These are phyloP conservation scores for Fusarium bulbicola DNA, from an alignment of 2,329 filamentous ascomycete genomes.

Conservation along the genomic window DNA sequence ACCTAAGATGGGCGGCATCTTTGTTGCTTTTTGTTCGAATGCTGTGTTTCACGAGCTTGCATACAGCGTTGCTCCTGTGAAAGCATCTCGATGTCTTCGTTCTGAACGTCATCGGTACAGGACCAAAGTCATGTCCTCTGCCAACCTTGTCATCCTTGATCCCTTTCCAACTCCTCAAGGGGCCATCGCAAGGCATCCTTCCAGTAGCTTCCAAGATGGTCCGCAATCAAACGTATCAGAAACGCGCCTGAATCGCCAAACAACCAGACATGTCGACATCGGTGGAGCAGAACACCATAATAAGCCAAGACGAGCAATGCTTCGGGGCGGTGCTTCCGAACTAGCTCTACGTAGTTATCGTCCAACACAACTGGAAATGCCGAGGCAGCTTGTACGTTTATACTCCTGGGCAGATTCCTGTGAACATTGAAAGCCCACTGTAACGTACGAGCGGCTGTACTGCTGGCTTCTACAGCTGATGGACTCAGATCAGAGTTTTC, in stretches of 20 bases:
- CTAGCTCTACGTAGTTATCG: constrained; percentile 47
- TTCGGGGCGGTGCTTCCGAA: constrained; percentile 50
- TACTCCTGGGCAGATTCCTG: constrained; percentile 34
- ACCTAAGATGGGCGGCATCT: neutral
- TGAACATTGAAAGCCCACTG: constrained; percentile 50
- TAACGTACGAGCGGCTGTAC: constrained; percentile 41
- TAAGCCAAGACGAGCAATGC: constrained; percentile 59
- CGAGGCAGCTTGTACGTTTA: constrained; percentile 45
- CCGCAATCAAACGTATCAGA: constrained; percentile 46
- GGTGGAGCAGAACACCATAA: constrained; percentile 59
- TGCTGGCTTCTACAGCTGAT: constrained; percentile 43
- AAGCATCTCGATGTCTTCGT: neutral
- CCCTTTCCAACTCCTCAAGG: constrained; percentile 41
- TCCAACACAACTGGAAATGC: constrained; percentile 47
- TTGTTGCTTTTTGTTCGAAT: neutral
- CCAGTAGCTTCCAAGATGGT: constrained; percentile 48
- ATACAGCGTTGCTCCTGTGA: neutral
- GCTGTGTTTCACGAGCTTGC: neutral
- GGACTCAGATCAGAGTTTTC: constrained; percentile 44
- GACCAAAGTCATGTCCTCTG: neutral
- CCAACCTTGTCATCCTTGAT: constrained; percentile 34
- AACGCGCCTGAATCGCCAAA: constrained; percentile 47
- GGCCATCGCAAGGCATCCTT: constrained; percentile 48
- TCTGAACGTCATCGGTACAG: neutral
- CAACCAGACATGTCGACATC: constrained; percentile 51